Base-by-base conservation (phyloP, 805 yeast genomes). In the Saccharomycopsis sp. region DNA sequence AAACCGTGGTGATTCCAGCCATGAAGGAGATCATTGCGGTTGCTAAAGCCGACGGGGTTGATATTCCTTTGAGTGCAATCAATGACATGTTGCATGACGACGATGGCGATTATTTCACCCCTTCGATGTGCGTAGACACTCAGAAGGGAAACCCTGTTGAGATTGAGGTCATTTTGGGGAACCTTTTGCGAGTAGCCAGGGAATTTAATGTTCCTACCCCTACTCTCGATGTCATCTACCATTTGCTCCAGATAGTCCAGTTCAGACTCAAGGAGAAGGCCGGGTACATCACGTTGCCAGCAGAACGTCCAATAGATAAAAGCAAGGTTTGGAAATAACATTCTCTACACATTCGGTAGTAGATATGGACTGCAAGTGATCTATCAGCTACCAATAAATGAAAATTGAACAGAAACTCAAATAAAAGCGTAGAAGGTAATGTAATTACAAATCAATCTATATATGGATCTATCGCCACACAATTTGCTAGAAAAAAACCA, bases 41-140 rank as follows among this genome's bases (percentile, higher is more conserved):
- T 59, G 95, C 96, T 9, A 79, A 78, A 54, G 81, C 88, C 8
- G 91, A 85, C 59, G 89, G 89, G 0, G 77, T 79, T 41, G 74
- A 73, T 2, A 65, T 87, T 34, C 81, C 82, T 1, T 75, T 69
- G 23, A 79, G 71, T n/a, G 68, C 76, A 20, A 80, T 80, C 59
- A 73, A 79, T 24, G 61, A 65, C 52, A 79, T 82, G 74, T 67
- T 82, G 41, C 83, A 81, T 62, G 75, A 81, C 20, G 87, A 84
- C 65, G 86, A 77, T 58, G 82, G 81, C 9, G 74, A 72, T 40
- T 80, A 77, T 70, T 87, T 80, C 67, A 75, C 77, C 54, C 92
- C 92, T 1, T 85, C 91, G 2, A 87, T 87, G 92, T 71, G 79
- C 61, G 86, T 85, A 9, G 94, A 87, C 66, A 77, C 78, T 20